phyloP scores from a whole-genome alignment of 1,284 basidiomycete species.

The Meira nashicola region DNA sequence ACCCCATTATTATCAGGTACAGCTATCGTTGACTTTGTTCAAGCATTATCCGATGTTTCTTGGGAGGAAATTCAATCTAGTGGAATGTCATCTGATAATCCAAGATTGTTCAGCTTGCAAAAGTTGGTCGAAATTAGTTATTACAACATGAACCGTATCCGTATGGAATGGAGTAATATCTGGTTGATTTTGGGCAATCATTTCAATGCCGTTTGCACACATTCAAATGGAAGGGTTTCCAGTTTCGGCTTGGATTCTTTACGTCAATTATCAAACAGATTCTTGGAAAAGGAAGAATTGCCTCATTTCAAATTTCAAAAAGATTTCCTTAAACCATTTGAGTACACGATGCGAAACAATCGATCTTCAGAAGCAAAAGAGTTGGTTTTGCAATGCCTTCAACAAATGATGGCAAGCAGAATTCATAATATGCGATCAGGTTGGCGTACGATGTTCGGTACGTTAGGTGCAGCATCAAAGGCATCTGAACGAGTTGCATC shows the following conservation, averaged over 20 bases:
- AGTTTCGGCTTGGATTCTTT: constrained; percentile 96
- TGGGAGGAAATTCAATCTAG: constrained; percentile 99
- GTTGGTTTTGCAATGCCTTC: constrained; percentile 95
- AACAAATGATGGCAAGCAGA: constrained; percentile 96
- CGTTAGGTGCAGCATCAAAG: constrained; percentile 91
- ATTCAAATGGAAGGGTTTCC: constrained; percentile 92
- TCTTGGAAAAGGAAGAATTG: constrained; percentile 96
- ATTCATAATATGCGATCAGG: constrained; percentile 94
- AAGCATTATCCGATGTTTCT: constrained; percentile 90
- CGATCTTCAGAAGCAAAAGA: constrained; percentile 90
- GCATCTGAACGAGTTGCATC: constrained; percentile 92
- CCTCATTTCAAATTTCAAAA: constrained; percentile 99
- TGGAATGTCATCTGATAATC: constrained; percentile 71
- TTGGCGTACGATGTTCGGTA: constrained; percentile 98
- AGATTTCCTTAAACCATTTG: constrained; percentile 96
- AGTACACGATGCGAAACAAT: constrained; percentile 96
- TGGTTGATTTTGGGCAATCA: constrained; percentile 98
- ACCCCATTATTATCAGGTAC: constrained; percentile 89
- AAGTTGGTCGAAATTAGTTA: constrained; percentile 99
- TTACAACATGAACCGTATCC: constrained; percentile 98
- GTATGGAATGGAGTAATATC: constrained; percentile 95
- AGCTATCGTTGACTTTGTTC: constrained; percentile 96
- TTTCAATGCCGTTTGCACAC: constrained; percentile 98
- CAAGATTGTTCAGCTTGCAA: constrained; percentile 92
- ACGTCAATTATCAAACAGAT: constrained; percentile 96